Evolutionary conservation across 352 stramenopile genomes (phyloP).

Genomic region (Phytophthora brassicae): DNA sequence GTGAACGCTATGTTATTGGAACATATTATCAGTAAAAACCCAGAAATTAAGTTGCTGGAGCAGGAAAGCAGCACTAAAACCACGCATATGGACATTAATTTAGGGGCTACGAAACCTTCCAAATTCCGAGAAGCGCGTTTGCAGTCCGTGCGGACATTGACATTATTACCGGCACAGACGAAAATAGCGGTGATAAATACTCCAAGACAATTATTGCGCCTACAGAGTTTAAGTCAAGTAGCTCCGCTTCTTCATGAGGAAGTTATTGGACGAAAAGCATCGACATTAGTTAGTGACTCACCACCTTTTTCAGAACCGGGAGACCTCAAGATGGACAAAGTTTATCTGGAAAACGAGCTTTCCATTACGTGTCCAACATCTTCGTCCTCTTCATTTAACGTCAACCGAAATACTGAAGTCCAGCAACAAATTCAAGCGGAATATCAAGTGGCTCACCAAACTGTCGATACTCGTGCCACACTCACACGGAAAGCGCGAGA

Average conservation of each 20-base stretch:
- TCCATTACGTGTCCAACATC: conserved; percentile 39
- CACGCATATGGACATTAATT: too few species aligned
- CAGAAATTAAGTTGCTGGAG: conserved; percentile 48
- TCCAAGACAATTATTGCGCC: conserved; percentile 25
- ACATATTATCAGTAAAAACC: conserved; percentile 69
- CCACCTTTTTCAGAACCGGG: conserved; percentile 41
- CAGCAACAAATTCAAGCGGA: conserved; percentile 42
- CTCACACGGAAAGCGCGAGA: conserved; percentile 49
- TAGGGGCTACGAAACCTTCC: conserved; percentile 1
- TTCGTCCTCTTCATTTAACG: conserved; percentile 6
- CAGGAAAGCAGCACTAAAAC: conserved; percentile 22
- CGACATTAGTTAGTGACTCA: conserved; percentile 9
- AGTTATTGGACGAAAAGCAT: conserved; percentile 31
- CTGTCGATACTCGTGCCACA: conserved; percentile 38
- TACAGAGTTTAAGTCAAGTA: conserved; percentile 58
- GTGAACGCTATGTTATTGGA: conserved; percentile 61
- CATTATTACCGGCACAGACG: conserved; percentile 4
- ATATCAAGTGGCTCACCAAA: conserved; percentile 42
- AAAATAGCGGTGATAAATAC: not conserved
- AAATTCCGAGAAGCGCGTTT: conserved; percentile 14
- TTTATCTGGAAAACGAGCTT: conserved; percentile 62
- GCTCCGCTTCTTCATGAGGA: conserved; percentile 38
- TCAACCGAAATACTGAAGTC: conserved; percentile 32
- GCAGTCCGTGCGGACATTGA: not conserved
- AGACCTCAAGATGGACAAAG: conserved; percentile 60